Conservation (phyloP, 176 grass and related monocot species). For the Zea mays region Zm-B73-REFERENCE-NAM-5.0 NC_050103.1:178929001-178929500, state of each 20-base stretch:
- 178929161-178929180: too few relatives aligned
- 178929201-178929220: not conserved
- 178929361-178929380: slow-evolving; percentile 82
- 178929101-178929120: too few relatives aligned
- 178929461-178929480: too few relatives aligned
- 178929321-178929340: slow-evolving; percentile 96
- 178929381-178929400: slow-evolving; percentile 4
- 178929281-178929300: slow-evolving; percentile 70
- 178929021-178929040: slow-evolving; percentile 89
- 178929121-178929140: too few relatives aligned
- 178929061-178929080: slow-evolving; percentile 80
- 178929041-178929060: slow-evolving; percentile 86
- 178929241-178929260: slow-evolving; percentile 66
- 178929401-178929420: not conserved
- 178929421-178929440: too few relatives aligned
- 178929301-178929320: slow-evolving; percentile 77
- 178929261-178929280: slow-evolving; percentile 74
- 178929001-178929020: slow-evolving; percentile 90
- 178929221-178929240: not conserved
- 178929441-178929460: too few relatives aligned
- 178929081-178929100: slow-evolving; percentile 52
- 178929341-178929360: slow-evolving; percentile 86
- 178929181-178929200: not conserved
- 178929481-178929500: too few relatives aligned
- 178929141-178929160: too few relatives aligned